Conservation (phyloP, 257 asterid genomes). For the Solanum ossicruentum region DNA sequence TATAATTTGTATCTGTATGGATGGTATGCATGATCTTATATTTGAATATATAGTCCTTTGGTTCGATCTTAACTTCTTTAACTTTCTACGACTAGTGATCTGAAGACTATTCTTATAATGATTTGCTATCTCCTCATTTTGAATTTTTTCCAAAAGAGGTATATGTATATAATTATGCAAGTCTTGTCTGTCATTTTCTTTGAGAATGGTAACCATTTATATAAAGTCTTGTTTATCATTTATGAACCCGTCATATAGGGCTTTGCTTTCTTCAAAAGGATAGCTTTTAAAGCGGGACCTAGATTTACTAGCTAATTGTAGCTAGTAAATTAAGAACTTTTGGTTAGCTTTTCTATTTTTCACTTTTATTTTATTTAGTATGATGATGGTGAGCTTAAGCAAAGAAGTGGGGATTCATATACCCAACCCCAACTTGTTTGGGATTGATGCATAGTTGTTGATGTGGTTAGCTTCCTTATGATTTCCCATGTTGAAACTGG, state of each 20-base stretch:
- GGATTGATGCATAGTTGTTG: background rate
- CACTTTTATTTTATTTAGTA: background rate
- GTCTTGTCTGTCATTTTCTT: background rate
- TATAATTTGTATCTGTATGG: background rate
- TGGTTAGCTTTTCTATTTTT: background rate
- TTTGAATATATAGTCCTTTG: background rate
- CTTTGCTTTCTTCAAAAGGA: background rate
- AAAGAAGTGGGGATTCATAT: background rate
- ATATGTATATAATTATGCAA: background rate
- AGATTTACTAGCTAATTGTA: background rate
- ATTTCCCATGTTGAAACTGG: background rate
- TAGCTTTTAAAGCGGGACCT: background rate
- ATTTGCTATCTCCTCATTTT: background rate
- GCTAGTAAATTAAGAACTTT: background rate
- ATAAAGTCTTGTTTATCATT: background rate
- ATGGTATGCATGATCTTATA: background rate
- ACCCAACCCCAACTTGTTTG: background rate
- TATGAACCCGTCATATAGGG: background rate
- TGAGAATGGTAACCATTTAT: background rate
- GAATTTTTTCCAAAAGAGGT: background rate
- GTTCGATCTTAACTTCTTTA: background rate
- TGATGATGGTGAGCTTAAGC: background rate
- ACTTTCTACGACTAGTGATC: background rate
- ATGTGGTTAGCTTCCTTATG: background rate
- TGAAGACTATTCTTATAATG: background rate